Base-by-base conservation (phyloP, 306 rosid genomes). In the Quercus cerris region DNA sequence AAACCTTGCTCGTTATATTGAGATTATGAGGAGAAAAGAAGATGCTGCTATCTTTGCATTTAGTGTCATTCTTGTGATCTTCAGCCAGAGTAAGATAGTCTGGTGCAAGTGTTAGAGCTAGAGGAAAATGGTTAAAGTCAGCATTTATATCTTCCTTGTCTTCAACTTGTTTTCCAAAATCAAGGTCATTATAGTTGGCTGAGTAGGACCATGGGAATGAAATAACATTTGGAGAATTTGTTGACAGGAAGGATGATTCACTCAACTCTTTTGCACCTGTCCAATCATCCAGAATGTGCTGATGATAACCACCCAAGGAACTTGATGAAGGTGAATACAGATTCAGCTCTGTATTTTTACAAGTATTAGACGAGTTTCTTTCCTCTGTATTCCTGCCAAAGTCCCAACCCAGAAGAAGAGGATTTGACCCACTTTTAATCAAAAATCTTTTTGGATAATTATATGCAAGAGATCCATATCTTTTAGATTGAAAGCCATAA, bases 391-490 rank as follows among this genome's bases (percentile, higher is more conserved):
- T 54, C 51, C 74, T 28, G 75, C 80, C 85, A 41, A 62, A 80
- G 58, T 83, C 86, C 76, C 84, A 89, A 25, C 81, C 94, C 35
- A 89, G 81, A 49, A 84, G 87, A 85, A 83, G 85, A 75, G 87
- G 59, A 75, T 69, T 22, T 23, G 78, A 86, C 13, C 81, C 87
- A 77, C 78, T 84, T 74, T 81, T 62, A 56, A 75, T 23, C 68
- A 69, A 75, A 81, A 27, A 67, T 59, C 77, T 74, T 17, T 19
- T 81, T 41, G 78, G 74, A 77, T 76, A 57, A 74, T 70, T 73
- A 68, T 57, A 75, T 35, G 83, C 59, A 38, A 74, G 44, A 69
- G 71, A 64, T 67, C 82, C 71, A 80, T 73, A 82, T 23, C 84
- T 78, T 56, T 84, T 55, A 64, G 77, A 54, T 76, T 80, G 80